Evolutionary conservation across 2,329 filamentous ascomycete species (phyloP).

Genomic region (Coniochaeta sp.): DNA sequence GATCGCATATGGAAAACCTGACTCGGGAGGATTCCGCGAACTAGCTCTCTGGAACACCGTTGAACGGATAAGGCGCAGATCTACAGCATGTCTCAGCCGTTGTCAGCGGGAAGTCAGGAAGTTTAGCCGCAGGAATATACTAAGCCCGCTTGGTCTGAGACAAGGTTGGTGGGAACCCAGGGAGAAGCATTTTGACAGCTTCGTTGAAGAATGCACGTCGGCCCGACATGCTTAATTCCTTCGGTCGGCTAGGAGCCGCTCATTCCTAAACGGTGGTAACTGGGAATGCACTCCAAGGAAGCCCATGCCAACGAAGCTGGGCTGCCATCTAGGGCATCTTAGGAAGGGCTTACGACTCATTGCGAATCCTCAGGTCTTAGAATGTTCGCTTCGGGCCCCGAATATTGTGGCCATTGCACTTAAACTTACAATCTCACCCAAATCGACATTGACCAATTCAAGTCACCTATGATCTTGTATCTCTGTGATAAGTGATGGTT

Average conservation of each 20-base stretch:
- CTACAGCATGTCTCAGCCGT: not conserved
- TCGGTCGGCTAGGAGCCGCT: not conserved
- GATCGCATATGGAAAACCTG: not conserved
- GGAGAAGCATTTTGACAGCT: not conserved
- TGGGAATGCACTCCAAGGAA: not conserved
- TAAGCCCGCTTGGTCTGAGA: not conserved
- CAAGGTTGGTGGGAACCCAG: not conserved
- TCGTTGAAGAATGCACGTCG: not conserved
- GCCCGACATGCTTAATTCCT: not conserved
- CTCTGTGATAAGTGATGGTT: not conserved
- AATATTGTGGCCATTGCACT: not conserved
- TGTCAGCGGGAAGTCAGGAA: not conserved
- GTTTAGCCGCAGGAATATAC: not conserved
- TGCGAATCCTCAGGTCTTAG: not conserved
- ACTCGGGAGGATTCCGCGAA: not conserved
- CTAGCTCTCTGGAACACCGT: not conserved
- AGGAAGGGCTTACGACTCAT: not conserved
- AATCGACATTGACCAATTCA: not conserved
- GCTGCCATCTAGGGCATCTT: not conserved
- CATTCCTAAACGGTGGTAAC: not conserved
- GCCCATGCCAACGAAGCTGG: not conserved
- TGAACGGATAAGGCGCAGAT: not conserved
- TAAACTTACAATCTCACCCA: not conserved
- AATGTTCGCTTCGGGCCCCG: not conserved
- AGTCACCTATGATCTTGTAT: not conserved